These are phyloP conservation scores for Phytopythium helicoides DNA, from an alignment of 352 stramenopile species.

Conservation along the genomic window DNA sequence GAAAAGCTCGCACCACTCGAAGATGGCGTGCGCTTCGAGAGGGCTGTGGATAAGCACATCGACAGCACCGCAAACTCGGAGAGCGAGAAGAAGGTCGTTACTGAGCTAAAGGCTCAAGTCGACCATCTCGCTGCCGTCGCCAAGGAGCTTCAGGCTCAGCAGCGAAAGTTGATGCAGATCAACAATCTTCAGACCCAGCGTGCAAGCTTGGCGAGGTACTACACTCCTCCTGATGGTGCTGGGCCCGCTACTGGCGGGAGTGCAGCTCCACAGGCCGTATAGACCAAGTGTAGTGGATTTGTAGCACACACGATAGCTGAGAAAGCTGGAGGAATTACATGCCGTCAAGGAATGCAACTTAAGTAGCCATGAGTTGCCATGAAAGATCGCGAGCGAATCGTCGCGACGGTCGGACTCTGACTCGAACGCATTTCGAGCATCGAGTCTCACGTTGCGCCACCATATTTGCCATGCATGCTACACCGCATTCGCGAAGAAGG, in stretches of 20 bases:
- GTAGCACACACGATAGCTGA: neutral
- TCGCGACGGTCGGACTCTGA: too few relatives aligned
- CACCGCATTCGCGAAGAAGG: too few relatives aligned
- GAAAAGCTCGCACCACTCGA: neutral
- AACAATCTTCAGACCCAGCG: neutral
- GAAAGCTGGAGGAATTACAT: neutral
- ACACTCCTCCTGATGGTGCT: neutral
- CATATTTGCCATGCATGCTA: slow-evolving; percentile 17
- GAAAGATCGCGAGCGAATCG: neutral
- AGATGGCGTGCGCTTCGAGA: slow-evolving; percentile 6
- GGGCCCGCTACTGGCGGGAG: neutral
- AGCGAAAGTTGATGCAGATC: slow-evolving; percentile 6
- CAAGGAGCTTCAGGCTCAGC: slow-evolving; percentile 6
- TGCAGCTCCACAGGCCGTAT: slow-evolving; percentile 1
- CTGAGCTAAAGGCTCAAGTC: slow-evolving; percentile 3
- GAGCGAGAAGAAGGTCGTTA: neutral
- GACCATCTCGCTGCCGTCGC: slow-evolving; percentile 3
- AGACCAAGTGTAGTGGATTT: neutral
- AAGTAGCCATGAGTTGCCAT: slow-evolving; percentile 5
- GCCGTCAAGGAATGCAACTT: neutral
- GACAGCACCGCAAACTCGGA: neutral
- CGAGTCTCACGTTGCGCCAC: too few relatives aligned
- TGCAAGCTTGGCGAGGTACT: slow-evolving; percentile 5
- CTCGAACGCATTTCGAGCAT: neutral
- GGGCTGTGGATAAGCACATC: neutral